Evolutionary conservation across 2,329 filamentous ascomycete genomes (phyloP), one percentile per base, ranked within the genome.

Genomic region (Aspergillus sp.): DNA sequence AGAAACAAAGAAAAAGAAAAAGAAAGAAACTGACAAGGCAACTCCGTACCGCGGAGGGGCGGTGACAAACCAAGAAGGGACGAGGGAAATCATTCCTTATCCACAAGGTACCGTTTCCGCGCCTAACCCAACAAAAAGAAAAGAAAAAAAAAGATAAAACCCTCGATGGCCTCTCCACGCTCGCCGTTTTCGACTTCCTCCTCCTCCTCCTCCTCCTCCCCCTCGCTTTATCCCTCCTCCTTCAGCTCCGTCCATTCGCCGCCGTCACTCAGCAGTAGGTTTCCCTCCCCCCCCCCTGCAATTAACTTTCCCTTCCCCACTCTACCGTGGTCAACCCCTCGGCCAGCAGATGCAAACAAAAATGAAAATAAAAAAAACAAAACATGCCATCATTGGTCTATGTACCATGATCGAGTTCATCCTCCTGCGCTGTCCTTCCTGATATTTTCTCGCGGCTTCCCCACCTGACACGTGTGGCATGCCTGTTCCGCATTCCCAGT

Each of bases 391-490:
- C 12, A 45, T 45, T 45, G 16, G 39, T 3, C 31, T 32, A 10
- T 2, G 7, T 7, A 10, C 9, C 31, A 2, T 32, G 31, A 32
- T 32, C 31, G 31, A 4, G 4, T 36, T 46, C 18, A 46, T 6
- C 16, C 42, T 46, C 42, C 42, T 46, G 42, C 42, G 42, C 58
- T 59, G 57, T 55, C 62, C 62, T 52, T 31, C 50, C 49, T 36
- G 9, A 32, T 14, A 2, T 36, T 36, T 54, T 51, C 51, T 60
- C 50, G 10, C 58, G 60, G 55, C n/a, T 56, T 63, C 63, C 61
- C 65, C 67, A 60, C 56, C 59, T 60, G 65, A 73, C 67, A 72
- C 69, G 69, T 72, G 68, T 71, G 70, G 53, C 65, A 71, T 71
- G 64, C 68, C 59, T 58, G 54, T 42, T 57, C 57, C 45, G 54